A percentile compares a stretch with the other conserved stretches of the same genome.
These are phyloP conservation scores for Dendrobium officinale DNA, from an alignment of 106 monocot species.

Conservation along the genomic window DNA sequence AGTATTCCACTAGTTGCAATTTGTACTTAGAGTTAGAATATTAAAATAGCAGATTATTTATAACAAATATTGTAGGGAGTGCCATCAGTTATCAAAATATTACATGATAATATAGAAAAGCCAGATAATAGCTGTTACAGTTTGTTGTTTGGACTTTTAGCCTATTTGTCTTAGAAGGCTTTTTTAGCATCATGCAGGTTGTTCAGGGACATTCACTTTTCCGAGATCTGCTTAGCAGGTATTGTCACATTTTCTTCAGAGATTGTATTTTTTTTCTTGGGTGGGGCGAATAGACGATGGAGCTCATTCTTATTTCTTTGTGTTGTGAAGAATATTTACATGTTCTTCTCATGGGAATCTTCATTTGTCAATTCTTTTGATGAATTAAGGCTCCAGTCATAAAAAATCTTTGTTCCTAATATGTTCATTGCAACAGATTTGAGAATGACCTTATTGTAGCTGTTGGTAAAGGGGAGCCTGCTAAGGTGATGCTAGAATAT, in stretches of 20 bases:
- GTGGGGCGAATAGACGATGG: neutral
- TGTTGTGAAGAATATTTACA: neutral
- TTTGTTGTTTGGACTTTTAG: neutral
- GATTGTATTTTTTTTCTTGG: neutral
- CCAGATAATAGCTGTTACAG: neutral
- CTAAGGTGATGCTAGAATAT: constrained; percentile 84
- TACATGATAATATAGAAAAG: neutral
- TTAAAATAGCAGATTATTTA: neutral
- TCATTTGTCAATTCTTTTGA: neutral
- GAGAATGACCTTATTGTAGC: constrained; percentile 77
- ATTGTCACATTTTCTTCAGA: neutral
- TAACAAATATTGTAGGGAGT: neutral
- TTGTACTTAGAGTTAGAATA: neutral
- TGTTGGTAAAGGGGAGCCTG: constrained; percentile 93
- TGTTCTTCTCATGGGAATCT: neutral
- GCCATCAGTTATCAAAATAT: neutral
- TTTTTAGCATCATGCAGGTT: constrained; percentile 41
- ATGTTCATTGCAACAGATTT: constrained; percentile 36
- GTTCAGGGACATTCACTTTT: constrained; percentile 89
- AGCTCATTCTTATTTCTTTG: neutral
- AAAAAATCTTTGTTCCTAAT: neutral
- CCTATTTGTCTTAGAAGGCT: neutral
- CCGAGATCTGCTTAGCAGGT: constrained; percentile 64
- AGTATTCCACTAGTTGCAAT: neutral
- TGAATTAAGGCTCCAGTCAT: neutral